Evolutionary conservation across 2,329 filamentous ascomycete species (phyloP), one percentile per base, ranked within the genome.

Genomic region (Colletotrichum lini): DNA sequence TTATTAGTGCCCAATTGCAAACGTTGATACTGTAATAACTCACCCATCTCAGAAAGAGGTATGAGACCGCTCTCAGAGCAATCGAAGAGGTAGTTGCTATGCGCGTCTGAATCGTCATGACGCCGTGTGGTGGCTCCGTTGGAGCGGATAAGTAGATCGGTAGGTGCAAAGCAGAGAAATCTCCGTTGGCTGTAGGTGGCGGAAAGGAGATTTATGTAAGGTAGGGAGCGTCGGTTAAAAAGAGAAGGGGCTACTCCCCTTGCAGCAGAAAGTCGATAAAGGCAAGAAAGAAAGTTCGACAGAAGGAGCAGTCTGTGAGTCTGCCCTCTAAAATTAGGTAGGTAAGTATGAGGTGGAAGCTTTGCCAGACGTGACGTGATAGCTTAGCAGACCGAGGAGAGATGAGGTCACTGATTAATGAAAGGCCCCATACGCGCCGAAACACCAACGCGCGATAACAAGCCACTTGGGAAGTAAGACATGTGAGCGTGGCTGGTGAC

Each of bases 21-120:
- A 61, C 50, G 42, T 16, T 18, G 30, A 47, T 50, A 30, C 47
- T 44, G 63, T 18, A 67, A 44, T 6, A 21, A 50, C 67, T 61
- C 82, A 90, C 89, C 88, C 89, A 91, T 84, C 90, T 83, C 62
- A 92, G 78, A 77, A 92, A 92, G 68, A 90, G 79, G 77, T 88
- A 91, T 18, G 86, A 82, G 42, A 82, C 78, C 5, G 85, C 62
- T 67, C 89, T 84, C 61, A 91, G 78, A 13, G 80, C 83, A 47
- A 89, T 75, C 40, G 90, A 90, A 72, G 86, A 79, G 71, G 84
- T 80, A 50, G 76, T 76, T 60, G 83, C 80, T 42, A 81, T 73
- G 26, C 75, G 80, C 30, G 76, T 78, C 52, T 82, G 76, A 30
- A 74, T 65, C 9, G 77, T 74, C 80, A 82, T 82, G 45, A 23